These are phyloP conservation scores for Cinnamomum chago DNA, from an alignment of 164 flowering plant genomes.

Conservation along the genomic window DNA sequence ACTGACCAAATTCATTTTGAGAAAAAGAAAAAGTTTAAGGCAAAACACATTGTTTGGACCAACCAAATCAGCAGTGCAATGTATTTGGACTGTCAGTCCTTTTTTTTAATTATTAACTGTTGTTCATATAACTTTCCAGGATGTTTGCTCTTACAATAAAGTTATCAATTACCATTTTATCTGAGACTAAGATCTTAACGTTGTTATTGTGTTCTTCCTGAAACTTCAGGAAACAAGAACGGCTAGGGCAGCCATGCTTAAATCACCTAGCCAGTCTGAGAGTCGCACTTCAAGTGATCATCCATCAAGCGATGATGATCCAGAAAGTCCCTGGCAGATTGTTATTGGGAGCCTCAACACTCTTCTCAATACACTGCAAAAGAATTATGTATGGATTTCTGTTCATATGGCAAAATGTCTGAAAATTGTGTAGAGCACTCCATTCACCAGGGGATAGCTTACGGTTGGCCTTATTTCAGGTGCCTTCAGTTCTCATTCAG, in stretches of 20 bases:
- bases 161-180: background rate
- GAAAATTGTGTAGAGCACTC: no score
- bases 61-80: no score
- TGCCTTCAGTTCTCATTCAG: slow-evolving; percentile 62
- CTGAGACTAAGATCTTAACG: no score
- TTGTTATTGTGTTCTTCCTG: background rate
- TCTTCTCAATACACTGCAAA: slow-evolving; percentile 58
- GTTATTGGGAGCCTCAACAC: slow-evolving; percentile 78
- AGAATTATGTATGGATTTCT: slow-evolving; percentile 62
- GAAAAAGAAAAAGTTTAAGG: no score
- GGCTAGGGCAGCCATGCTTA: slow-evolving; percentile 61
- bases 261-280: slow-evolving; percentile 74
- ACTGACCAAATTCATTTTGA: no score
- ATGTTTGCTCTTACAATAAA: no score
- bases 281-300: slow-evolving; percentile 42
- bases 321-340: slow-evolving; percentile 69
- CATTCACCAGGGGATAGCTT: background rate
- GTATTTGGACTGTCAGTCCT: no score
- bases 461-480: slow-evolving; percentile 40
- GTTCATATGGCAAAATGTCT: no score
- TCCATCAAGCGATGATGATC: no score
- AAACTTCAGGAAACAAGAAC: slow-evolving; percentile 80
- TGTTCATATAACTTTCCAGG: no score
- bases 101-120: no score
- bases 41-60: no score